Evolutionary conservation across 1,284 basidiomycete species (phyloP), one percentile per base, ranked within the genome.

Genomic region (Microbotryomycetes sp.): DNA sequence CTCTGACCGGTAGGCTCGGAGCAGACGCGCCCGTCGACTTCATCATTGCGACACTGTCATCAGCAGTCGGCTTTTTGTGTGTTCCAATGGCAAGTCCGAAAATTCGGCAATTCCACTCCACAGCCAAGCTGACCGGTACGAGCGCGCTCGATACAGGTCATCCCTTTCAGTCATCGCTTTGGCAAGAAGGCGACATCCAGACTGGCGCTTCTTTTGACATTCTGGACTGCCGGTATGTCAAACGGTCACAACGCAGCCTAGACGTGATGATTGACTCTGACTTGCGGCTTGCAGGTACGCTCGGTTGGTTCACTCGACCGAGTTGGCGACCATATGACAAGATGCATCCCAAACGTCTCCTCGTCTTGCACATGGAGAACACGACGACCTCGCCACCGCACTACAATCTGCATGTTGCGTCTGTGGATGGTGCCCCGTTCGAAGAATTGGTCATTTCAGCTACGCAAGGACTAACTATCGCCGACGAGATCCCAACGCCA

Each of bases 311-410:
- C 60, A 60, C 68, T 19, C 58, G 67, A 26, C 72, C 72, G 4
- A 62, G 63, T 16, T 80, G 84, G 70, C 77, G 77, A 12, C 84
- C 87, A 0, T 98, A 92, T 74, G 91, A 97, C 72, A 75, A 73
- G 15, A 84, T 84, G 79, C 93, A 97, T 74, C 94, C 93, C 64
- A 92, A 92, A 76, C 80, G 94, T 56, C 68, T 96, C 49, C 92
- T 89, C 70, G 81, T 93, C 25, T 78, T 97, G 60, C 87, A 92
- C 74, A 82, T 86, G 69, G 91, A 94, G 76, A 93, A 97, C 74
- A 73, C 76, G 54, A 77, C 76, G 16, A 73, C 89, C 55, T 87
- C 86, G 1, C 85, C 84, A 1, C 76, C 81, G 28, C 84, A 87
- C 66, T 85, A 86, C 68, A 83, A 86, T 64, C 77, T 94, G 23